Evolutionary conservation across 768 basidiomycete genomes (phyloP), one percentile per base, ranked within the genome.

Genomic region (Tylopilus intermedius): DNA sequence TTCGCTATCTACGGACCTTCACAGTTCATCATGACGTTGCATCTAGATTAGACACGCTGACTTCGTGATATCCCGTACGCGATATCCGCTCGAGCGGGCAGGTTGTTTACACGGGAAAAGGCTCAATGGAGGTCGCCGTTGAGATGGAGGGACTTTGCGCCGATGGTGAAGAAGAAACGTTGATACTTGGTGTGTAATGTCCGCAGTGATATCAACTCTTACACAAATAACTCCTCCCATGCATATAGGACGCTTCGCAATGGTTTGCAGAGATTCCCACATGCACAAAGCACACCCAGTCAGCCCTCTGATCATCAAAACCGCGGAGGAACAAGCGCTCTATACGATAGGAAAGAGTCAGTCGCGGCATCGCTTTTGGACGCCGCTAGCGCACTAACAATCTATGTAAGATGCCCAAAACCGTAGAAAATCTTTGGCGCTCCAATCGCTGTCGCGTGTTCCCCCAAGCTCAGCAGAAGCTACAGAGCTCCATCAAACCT

Each of bases 71-170:
- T 48, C 79, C 84, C 9, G 70, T 79, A 10, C 76, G 82, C 9
- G 88, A 92, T 64, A 74, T 91, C 22, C 76, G 86, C 26, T 70
- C 91, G 32, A 84, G 84, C 35, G 90, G 90, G 0, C 88, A 91
- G 61, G 88, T 92, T 18, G 84, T 90, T 32, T 86, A 84, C 58
- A 84, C 84, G 0, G 90, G 89, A 0, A 74, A 65, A 44, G 86
- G 83, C 50, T 88, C 86, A 0, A 88, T 92, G 81, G 89, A 92
- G 63, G 82, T 92, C n/a, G 86, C 82, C 4, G 84, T 94, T 40
- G 87, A 86, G 65, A 87, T 92, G 85, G 88, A 91, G 63, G 81
- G 75, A 3, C 67, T 83, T 27, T 74, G 74, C 18, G 62, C 61
- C n/a, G 72, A 72, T 15, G 71, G 71, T 30, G 69, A 72, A 5